Evolutionary conservation across 345 rosid genomes (phyloP), one percentile per base, ranked within the genome.

Genomic region (Erucastrum elatum): DNA sequence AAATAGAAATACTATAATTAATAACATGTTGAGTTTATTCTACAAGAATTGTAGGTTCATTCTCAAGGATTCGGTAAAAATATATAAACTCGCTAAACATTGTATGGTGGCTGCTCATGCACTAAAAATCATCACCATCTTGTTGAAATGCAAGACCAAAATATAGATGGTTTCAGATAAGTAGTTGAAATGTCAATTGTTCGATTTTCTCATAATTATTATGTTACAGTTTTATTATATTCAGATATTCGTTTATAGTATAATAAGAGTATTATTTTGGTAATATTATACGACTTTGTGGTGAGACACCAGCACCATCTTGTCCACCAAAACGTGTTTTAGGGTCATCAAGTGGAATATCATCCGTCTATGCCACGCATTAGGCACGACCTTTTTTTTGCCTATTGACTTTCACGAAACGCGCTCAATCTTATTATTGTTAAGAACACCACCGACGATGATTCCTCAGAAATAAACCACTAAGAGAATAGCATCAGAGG

Each of bases 241-340:
- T 56, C 29, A 58, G 6, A 58, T 58, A 21, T 58, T 21, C 30
- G 30, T 58, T 58, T 56, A 8, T 58, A 58, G 12, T 58, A 3
- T 8, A 58, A 21, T 21, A 58, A 1, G 62, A 58, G 29, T 58
- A 3, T 17, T 12, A 12, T 4, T 17, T 58, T 55, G 63, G 31
- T 58, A 58, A 58, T 58, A 8, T 25, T 58, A 59, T 59, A 59
- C 63, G 31, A 58, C 63, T 58, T 58, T 58, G 63, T 58, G 63
- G 63, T 58, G n/a, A 25, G 10, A 26, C 63, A 59, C 55, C 55
- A 46, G 13, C 7, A 46, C 27, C 31, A 59, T 9, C 63, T 25
- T 25, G 63, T 25, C n/a, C 26, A 59, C 4, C 0, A 59, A 59
- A 59, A 59, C 33, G 64, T 26, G 64, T 7, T 25, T 26, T 59